phyloP scores from a whole-genome alignment of 148 eudicot genomes.

The Bassia scoparia region DNA sequence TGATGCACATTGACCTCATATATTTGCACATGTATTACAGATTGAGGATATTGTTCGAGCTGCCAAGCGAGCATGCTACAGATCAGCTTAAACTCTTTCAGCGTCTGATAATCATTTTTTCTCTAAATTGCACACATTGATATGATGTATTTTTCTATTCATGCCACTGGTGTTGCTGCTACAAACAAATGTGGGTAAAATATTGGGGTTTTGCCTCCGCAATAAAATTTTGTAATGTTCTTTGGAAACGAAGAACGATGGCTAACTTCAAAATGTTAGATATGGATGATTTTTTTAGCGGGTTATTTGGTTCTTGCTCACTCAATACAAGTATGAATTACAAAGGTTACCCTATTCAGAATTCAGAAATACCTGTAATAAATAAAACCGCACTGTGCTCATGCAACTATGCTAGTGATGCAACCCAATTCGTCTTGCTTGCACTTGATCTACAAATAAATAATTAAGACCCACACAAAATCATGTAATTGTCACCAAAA shows the following conservation, averaged over 20 bases:
- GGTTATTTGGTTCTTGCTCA: no score
- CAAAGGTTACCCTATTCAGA: no score
- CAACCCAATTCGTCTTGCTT: no score
- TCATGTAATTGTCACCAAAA: no score
- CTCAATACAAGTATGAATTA: no score
- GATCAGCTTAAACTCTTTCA: slow-evolving; percentile 59
- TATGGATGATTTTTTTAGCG: neutral
- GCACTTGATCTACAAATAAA: no score
- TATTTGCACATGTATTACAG: slow-evolving; percentile 29
- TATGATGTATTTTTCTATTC: slow-evolving; percentile 31
- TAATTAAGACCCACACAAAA: no score
- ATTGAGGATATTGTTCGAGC: slow-evolving; percentile 88
- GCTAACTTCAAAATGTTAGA: neutral
- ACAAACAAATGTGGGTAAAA: slow-evolving; percentile 1
- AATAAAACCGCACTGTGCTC: no score
- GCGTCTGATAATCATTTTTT: neutral
- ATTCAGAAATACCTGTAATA: no score
- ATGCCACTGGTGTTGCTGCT: slow-evolving; percentile 20
- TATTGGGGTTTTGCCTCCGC: slow-evolving; percentile 2
- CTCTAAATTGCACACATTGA: slow-evolving; percentile 13
- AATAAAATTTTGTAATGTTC: slow-evolving; percentile 28
- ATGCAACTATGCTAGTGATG: no score
- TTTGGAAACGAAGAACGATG: slow-evolving; percentile 8
- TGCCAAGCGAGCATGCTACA: slow-evolving; percentile 72
- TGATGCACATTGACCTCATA: neutral